Evolutionary conservation across 116 monocot species (phyloP).

Genomic region (Zostera marina): DNA sequence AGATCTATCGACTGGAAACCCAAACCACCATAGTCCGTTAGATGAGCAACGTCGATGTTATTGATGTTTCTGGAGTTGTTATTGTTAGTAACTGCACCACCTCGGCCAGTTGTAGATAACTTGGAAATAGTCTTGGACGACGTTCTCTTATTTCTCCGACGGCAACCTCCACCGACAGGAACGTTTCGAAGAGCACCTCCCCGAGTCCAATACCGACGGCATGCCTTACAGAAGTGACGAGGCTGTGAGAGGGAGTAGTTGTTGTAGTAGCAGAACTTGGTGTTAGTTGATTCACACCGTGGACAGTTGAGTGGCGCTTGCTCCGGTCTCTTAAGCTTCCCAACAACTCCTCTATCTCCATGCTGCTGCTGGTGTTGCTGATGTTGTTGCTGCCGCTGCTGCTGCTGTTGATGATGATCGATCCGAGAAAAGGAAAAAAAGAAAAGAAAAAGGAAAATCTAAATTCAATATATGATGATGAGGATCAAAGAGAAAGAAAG

Average conservation of each 20-base stretch:
- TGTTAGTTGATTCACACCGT: slow-evolving; percentile 56
- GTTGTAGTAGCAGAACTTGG: slow-evolving; percentile 88
- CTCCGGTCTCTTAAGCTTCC: background rate
- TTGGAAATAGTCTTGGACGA: background rate
- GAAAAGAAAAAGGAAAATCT: no score
- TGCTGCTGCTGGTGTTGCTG: background rate
- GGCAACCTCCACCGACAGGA: slow-evolving; percentile 1
- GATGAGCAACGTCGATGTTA: no score
- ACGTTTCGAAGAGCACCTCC: slow-evolving; percentile 3
- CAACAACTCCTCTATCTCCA: background rate
- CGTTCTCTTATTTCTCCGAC: background rate
- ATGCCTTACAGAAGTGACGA: slow-evolving; percentile 4
- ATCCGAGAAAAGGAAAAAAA: no score
- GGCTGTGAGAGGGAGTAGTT: slow-evolving; percentile 30
- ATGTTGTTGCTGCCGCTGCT: background rate
- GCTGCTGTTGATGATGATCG: background rate
- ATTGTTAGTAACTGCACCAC: no score
- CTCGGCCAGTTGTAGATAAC: no score
- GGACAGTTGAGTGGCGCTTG: slow-evolving; percentile 18
- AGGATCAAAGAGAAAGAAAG: no score
- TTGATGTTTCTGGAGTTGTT: no score
- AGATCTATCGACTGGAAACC: no score
- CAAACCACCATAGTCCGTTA: no score
- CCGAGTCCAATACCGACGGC: slow-evolving; percentile 1
- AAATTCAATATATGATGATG: no score